Evolutionary conservation across 345 rosid species (phyloP), one percentile per base, ranked within the genome.

Genomic region (Acer yangbiense): DNA sequence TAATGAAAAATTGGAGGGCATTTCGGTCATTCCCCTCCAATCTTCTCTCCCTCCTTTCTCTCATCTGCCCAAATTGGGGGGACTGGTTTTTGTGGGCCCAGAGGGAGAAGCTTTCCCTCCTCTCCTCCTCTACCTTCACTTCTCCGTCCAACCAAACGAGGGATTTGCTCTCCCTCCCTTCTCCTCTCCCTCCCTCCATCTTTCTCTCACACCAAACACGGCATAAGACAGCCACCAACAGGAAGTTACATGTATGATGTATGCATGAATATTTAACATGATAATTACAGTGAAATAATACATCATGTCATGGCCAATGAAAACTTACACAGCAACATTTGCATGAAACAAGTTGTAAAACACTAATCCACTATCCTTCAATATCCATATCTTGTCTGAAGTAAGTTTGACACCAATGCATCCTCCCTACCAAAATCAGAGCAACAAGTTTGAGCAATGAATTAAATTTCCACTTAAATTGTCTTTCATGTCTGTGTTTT

Each of bases 321-420:
- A n/a, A 81, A 82, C 98, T 94, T 87, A 96, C 99, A 79, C 82
- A 75, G 81, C 74, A 73, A 60, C 77, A 83, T 87, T 79, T 52
- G 78, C 80, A 57, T 78, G 80, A 69, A 78, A 77, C 80, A 86
- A 72, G 81, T 82, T 80, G 80, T 87, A 84, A 75, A 75, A 84
- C 32, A 85, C 72, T 83, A 96, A 78, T 79, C 87, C 93, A 85
- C 83, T 82, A 55, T 90, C 93, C 79, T 85, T 89, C 68, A 96
- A 80, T 81, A 82, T 88, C 91, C 92, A 94, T 72, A 96, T 90
- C 80, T 83, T 86, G 77, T 91, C 85, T 48, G 94, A 87, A 44
- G 94, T 84, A 82, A 94, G 83, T 75, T 86, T 86, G 85, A 90
- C 89, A 83, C 94, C 99, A 81, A 92, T 72, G 82, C 91, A 87